Percentiles rank a stretch among this genome's conserved stretches.
phyloP scores from a whole-genome alignment of 768 basidiomycete species.

The Dentipellis sp. region DNA sequence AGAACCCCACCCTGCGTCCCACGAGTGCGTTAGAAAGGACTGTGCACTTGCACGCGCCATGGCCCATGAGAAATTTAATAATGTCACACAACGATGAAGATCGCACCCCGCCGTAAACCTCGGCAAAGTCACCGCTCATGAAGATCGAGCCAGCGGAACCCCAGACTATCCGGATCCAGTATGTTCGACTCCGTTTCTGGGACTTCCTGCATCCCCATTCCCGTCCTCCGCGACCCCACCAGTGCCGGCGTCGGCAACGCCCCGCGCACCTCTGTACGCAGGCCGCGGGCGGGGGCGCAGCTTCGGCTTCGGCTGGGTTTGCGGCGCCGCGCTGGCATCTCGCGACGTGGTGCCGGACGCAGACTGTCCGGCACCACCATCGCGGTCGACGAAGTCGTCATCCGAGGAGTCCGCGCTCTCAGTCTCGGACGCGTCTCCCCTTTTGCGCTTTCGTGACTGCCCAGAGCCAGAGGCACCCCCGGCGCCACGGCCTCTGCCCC shows the following conservation, averaged over 20 bases:
- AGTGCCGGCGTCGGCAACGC: too few species aligned
- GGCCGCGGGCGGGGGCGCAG: conserved; percentile 7
- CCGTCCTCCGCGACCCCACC: not conserved
- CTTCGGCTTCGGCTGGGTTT: not conserved
- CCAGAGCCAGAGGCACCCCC: not conserved
- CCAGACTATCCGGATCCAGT: too few species aligned
- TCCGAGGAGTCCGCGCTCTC: not conserved
- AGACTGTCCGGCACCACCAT: not conserved
- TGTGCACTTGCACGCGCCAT: too few species aligned
- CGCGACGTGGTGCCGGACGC: not conserved
- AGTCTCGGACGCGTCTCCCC: conserved; percentile 8
- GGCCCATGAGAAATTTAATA: too few species aligned
- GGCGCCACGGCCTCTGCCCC: conserved; percentile 6
- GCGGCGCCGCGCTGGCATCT: conserved; percentile 18
- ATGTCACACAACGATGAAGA: too few species aligned
- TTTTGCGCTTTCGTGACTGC: conserved; percentile 11
- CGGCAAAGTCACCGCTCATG: too few species aligned
- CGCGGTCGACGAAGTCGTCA: not conserved
- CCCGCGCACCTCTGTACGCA: conserved; percentile 1
- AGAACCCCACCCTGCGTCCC: too few species aligned
- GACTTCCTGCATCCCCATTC: not conserved
- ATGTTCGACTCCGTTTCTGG: too few species aligned
- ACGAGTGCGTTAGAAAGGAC: too few species aligned
- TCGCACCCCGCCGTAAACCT: too few species aligned
- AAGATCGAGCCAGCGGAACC: too few species aligned